Conservation (phyloP, 495 filamentous ascomycete genomes). For the Astrothelium subdiscretum region DNA sequence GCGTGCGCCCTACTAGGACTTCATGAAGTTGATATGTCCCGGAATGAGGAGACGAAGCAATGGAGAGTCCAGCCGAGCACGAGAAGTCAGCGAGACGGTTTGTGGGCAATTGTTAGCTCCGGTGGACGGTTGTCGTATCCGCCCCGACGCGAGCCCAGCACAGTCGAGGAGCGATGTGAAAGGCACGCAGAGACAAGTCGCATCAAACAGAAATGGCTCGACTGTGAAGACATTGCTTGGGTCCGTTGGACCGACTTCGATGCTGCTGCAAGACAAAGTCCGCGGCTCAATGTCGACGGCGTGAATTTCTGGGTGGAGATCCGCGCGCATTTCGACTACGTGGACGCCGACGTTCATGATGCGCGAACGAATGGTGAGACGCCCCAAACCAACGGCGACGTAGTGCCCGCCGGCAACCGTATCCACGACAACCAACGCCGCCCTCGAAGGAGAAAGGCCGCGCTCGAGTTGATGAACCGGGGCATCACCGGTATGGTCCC, state of each 20-base stretch:
- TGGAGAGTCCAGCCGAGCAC: constrained; percentile 2
- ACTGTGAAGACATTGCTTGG: neutral
- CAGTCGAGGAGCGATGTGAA: neutral
- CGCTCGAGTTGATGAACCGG: neutral
- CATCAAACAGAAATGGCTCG: neutral
- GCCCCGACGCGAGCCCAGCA: neutral
- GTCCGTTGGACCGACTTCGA: neutral
- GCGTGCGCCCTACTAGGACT: constrained; percentile 25
- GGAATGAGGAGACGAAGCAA: neutral
- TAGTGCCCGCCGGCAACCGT: neutral
- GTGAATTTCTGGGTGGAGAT: neutral
- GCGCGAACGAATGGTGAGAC: neutral
- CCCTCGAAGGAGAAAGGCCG: neutral
- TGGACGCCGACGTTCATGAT: neutral
- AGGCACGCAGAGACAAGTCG: neutral
- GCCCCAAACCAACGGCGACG: neutral
- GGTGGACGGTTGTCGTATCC: neutral
- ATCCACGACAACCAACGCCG: neutral
- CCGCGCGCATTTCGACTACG: neutral
- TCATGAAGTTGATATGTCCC: constrained; percentile 14
- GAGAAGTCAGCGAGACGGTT: constrained; percentile 4
- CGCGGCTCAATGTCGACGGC: neutral
- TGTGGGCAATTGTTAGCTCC: neutral
- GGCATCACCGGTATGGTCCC: neutral
- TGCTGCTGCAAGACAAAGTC: neutral